Evolutionary conservation across 2,329 filamentous ascomycete genomes (phyloP).

Genomic region (Venturia asperata): DNA sequence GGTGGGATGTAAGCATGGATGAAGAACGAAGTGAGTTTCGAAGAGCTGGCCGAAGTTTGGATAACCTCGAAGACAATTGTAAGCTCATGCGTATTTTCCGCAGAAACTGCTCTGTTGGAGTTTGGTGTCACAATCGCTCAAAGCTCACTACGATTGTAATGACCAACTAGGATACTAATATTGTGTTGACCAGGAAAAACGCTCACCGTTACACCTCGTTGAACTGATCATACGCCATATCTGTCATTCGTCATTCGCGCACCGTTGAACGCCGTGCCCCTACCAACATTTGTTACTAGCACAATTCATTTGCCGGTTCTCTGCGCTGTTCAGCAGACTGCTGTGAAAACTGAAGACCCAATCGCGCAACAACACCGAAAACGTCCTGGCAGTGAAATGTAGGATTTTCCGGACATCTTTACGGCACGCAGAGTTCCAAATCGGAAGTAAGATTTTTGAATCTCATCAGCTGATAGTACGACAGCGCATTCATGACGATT

Average conservation of each 20-base stretch:
- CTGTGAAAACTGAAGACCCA: neutral
- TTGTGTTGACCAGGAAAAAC: neutral
- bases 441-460: too few relatives aligned
- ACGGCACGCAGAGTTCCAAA: neutral
- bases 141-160: neutral
- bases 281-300: neutral
- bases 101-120: neutral
- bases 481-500: conserved; percentile 10
- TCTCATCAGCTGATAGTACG: too few relatives aligned
- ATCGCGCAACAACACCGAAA: neutral
- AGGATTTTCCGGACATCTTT: neutral
- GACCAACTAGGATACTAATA: neutral
- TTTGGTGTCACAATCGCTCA: conserved; percentile 1
- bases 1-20: neutral
- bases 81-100: neutral
- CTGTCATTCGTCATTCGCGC: neutral
- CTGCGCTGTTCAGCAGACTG: neutral
- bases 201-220: neutral
- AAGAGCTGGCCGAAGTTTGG: neutral
- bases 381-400: neutral
- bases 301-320: too few relatives aligned
- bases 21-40: neutral
- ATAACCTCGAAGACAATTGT: conserved; percentile 2
- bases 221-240: neutral
- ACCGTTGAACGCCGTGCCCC: neutral